Percentiles rank a stretch among this genome's conserved stretches.
These are phyloP conservation scores for Colletotrichum truncatum DNA, from an alignment of 2,329 filamentous ascomycete species.

Conservation along the genomic window DNA sequence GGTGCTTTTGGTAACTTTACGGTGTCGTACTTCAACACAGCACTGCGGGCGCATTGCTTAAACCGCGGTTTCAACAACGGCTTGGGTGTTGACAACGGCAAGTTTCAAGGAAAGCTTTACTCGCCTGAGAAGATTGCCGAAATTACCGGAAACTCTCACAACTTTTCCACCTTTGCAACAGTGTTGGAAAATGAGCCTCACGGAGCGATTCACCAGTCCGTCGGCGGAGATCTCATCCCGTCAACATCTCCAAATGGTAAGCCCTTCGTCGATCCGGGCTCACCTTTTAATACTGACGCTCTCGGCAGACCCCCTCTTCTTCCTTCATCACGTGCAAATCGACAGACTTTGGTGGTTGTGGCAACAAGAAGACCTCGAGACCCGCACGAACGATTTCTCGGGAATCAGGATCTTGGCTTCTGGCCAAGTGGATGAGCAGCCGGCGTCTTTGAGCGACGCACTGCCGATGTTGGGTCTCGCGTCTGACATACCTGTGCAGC, in stretches of 20 bases:
- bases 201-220: constrained; percentile 35
- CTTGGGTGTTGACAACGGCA: constrained; percentile 7
- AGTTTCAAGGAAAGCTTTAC: neutral
- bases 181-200: constrained; percentile 39
- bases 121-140: constrained; percentile 26
- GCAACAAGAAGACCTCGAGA: constrained; percentile 23
- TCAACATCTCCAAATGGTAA: constrained; percentile 37
- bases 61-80: constrained; percentile 34
- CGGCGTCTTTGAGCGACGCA: constrained; percentile 20
- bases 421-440: neutral
- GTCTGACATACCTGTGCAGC: constrained; percentile 13
- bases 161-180: constrained; percentile 27
- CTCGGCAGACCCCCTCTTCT: constrained; percentile 33
- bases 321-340: constrained; percentile 33
- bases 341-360: constrained; percentile 34
- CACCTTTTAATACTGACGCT: neutral
- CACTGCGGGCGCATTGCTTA: constrained; percentile 35
- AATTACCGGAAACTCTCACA: constrained; percentile 1
- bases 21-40: constrained; percentile 30
- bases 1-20: constrained; percentile 37
- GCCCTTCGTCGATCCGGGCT: neutral
- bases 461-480: constrained; percentile 28
- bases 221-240: constrained; percentile 38
- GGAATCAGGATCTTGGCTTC: constrained; percentile 5
- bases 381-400: constrained; percentile 11